phyloP scores from a whole-genome alignment of 805 yeast genomes.

The Candida maris region DNA sequence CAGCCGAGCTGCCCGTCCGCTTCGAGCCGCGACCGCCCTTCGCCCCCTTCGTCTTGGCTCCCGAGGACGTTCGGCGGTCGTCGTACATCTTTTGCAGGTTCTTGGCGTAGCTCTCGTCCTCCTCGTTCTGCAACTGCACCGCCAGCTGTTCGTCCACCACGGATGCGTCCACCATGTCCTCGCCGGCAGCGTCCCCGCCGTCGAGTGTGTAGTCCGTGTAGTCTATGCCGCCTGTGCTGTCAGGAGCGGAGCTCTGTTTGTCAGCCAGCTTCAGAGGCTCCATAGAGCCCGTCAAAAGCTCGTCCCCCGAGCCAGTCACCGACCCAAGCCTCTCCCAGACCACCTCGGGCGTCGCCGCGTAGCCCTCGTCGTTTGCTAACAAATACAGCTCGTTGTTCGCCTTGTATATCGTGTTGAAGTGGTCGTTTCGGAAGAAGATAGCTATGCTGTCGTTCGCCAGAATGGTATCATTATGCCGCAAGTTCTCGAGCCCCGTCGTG shows the following conservation, averaged over 20 bases:
- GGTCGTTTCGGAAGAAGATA: conserved; percentile 86
- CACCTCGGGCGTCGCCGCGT: conserved; percentile 40
- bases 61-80: conserved; percentile 1
- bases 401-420: conserved; percentile 70
- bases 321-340: conserved; percentile 82
- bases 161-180: conserved; percentile 1
- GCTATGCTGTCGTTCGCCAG: conserved; percentile 53
- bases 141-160: conserved; percentile 27
- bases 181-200: conserved; percentile 18
- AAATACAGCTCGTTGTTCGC: conserved; percentile 47
- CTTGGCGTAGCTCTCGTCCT: conserved; percentile 30
- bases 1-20: no score
- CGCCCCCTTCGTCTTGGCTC: not conserved
- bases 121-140: conserved; percentile 30
- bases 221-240: conserved; percentile 6
- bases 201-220: conserved; percentile 16
- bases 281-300: conserved; percentile 65
- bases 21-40: conserved; percentile 1
- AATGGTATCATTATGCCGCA: conserved; percentile 33
- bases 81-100: conserved; percentile 24
- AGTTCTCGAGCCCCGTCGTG: conserved; percentile 50
- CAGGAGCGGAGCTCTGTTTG: conserved; percentile 1
- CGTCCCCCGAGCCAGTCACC: conserved; percentile 65
- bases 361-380: conserved; percentile 74
- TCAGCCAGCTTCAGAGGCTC: conserved; percentile 31